A percentile compares a stretch with the other conserved stretches of the same genome.
Conservation (phyloP, 176 grass and related monocot genomes). For the Cenchrus purpureus region DNA sequence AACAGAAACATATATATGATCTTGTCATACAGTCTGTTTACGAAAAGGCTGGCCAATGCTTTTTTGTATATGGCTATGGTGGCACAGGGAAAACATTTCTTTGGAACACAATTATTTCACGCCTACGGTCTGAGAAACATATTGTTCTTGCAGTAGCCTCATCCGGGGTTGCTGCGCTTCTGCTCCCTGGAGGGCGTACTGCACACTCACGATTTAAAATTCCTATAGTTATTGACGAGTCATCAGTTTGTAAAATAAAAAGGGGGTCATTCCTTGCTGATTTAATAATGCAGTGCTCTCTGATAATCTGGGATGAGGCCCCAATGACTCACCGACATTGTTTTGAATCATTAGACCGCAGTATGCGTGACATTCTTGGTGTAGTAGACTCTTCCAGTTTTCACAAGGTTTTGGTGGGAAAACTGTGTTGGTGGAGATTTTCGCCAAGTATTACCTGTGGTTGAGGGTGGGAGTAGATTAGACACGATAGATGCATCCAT, state of each 20-base stretch:
- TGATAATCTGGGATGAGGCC: conserved; percentile 30
- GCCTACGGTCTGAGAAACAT: not conserved
- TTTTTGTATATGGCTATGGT: conserved; percentile 43
- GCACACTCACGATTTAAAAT: conserved; percentile 46
- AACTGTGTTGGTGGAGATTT: not conserved
- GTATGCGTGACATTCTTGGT: conserved; percentile 19
- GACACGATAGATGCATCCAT: conserved; percentile 6
- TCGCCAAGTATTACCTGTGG: not conserved
- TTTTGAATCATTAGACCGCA: not conserved
- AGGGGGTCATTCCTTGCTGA: conserved; percentile 28
- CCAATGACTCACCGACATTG: conserved; percentile 1
- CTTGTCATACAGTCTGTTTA: conserved; percentile 19
- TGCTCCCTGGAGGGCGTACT: conserved; percentile 27
- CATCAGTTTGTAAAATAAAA: conserved; percentile 21
- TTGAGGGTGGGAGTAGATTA: not conserved
- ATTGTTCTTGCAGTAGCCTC: conserved; percentile 37
- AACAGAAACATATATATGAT: conserved; percentile 23
- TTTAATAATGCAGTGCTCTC: not conserved
- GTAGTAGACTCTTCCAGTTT: not conserved
- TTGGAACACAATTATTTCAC: conserved; percentile 28
- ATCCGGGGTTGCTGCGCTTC: conserved; percentile 2
- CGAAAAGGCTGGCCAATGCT: not conserved
- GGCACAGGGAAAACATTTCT: conserved; percentile 37
- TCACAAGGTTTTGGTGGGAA: conserved; percentile 1
- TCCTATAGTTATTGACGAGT: conserved; percentile 29